These are phyloP conservation scores for Pleurozium schreberi DNA, from an alignment of 225 moss, liverwort and hornwort genomes.

Conservation along the genomic window DNA sequence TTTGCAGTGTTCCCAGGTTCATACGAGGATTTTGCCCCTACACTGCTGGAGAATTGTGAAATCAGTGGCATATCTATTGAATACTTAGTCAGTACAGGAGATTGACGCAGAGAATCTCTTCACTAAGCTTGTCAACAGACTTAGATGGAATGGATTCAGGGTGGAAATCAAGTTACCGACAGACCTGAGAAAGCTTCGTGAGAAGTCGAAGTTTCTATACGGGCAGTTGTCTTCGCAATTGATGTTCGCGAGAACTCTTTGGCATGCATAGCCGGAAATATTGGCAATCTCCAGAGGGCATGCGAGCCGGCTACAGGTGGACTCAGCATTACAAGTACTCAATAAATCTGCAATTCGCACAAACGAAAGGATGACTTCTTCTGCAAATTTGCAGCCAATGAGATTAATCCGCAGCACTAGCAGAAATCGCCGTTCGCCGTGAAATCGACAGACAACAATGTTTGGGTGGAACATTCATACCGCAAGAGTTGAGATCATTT, in stretches of 20 bases:
- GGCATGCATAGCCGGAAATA: background rate
- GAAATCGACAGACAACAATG: background rate
- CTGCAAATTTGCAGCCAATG: background rate
- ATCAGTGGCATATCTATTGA: background rate
- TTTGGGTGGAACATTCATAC: background rate
- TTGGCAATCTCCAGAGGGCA: background rate
- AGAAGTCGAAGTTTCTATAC: background rate
- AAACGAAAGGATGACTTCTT: too few relatives aligned
- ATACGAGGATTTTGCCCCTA: background rate
- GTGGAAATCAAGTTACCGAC: background rate
- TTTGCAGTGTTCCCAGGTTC: background rate
- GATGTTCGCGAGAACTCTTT: background rate
- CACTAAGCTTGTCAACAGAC: background rate
- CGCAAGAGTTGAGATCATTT: background rate
- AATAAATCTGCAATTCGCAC: background rate
- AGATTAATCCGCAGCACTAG: background rate
- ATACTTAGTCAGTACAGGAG: background rate
- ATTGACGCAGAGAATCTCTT: background rate
- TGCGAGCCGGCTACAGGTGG: background rate
- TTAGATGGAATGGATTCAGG: background rate
- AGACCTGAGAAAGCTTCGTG: background rate
- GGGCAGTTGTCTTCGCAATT: background rate
- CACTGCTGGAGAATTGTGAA: background rate
- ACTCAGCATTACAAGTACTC: background rate
- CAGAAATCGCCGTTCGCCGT: background rate